phyloP scores from a whole-genome alignment of 139 green algal species.

The Ulvella scutata region DNA sequence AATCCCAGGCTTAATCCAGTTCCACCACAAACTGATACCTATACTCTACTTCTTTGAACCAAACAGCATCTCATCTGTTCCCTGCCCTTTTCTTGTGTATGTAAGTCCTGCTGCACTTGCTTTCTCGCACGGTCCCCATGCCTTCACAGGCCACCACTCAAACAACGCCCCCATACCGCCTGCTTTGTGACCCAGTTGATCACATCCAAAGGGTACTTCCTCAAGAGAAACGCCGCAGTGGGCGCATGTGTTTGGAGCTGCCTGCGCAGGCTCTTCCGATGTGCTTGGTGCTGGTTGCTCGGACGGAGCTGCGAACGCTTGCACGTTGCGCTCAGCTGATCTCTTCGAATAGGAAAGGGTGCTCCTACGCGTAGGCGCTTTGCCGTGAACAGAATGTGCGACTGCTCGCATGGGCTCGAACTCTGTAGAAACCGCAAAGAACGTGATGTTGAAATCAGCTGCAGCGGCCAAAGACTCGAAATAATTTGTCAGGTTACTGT shows the following conservation, averaged over 20 bases:
- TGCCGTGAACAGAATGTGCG: too few relatives aligned
- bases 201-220: not conserved
- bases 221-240: not conserved
- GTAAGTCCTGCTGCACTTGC: slow-evolving; percentile 4
- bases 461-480: too few relatives aligned
- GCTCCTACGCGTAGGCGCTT: too few relatives aligned
- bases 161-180: slow-evolving; percentile 12
- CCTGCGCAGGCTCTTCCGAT: not conserved
- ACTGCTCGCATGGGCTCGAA: too few relatives aligned
- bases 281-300: not conserved
- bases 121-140: slow-evolving; percentile 9
- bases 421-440: too few relatives aligned
- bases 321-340: not conserved
- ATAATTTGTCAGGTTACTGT: too few relatives aligned
- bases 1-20: too few relatives aligned
- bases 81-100: slow-evolving; percentile 13
- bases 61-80: slow-evolving; percentile 14
- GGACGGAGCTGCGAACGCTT: not conserved
- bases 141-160: slow-evolving; percentile 19
- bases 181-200: not conserved
- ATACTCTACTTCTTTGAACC: slow-evolving; percentile 5
- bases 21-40: too few relatives aligned
- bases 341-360: too few relatives aligned
- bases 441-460: too few relatives aligned
- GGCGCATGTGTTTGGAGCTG: not conserved